Base-by-base conservation (phyloP, 495 filamentous ascomycete species). In the Wilcoxina mikolae region DNA sequence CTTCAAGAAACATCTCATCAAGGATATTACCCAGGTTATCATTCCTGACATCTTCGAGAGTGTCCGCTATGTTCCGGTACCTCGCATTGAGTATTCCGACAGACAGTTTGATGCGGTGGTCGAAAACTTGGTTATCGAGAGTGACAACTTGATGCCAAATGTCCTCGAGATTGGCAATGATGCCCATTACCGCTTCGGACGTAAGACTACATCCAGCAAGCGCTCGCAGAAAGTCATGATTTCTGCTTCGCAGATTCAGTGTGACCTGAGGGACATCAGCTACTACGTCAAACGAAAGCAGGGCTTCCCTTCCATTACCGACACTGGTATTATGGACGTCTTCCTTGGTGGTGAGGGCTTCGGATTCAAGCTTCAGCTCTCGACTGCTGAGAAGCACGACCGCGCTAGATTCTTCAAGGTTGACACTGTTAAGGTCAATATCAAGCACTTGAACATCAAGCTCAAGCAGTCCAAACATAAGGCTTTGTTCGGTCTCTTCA, bases 251-350 rank as follows among this genome's bases (percentile, higher is more conserved):
- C 88, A 89, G 18, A 78, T 96, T 49, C 91, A 98, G 71, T 84
- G 84, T 75, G 85, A 89, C 57, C 68, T 90, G 61, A 74, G 77
- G 58, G 91, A 96, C 68, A 84, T 98, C 49, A 84, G 82, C 72
- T 98, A 93, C 74, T 90, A 95, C 68, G 76, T 98, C 73, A 88
- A 93, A 70, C 84, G 82, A 71, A 98, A 98, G 76, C 74, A 93
- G 66, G 93, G 93, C 41, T 95, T 95, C 74, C 93, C 90, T 2
- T 78, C 84, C 11, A 73, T 98, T 67, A 88, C 79, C 44, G 91
- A 98, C 63, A 83, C 76, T 2, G 91, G 91, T 70, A 71, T 98
- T 26, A 85, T 85, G 73, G 87, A 96, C 64, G 82, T 98, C 66
- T 80, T 85, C 70, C 77, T 98, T 44, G 85, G 82, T 31, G 91